Evolutionary conservation across 2,329 filamentous ascomycete species (phyloP).

Genomic region (Trichoderma sp.): DNA sequence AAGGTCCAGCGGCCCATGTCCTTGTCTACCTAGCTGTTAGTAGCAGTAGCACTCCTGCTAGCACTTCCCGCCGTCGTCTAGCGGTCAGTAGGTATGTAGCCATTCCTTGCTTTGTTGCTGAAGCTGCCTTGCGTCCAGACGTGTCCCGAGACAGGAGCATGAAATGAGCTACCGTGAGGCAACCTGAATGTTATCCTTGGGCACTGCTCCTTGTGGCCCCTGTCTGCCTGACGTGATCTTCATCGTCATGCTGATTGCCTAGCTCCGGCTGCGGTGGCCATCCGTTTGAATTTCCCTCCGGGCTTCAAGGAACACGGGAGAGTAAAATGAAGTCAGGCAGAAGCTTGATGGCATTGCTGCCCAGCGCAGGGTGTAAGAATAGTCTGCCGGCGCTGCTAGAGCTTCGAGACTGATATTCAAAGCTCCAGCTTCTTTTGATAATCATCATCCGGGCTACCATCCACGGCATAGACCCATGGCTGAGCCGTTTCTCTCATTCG

Average conservation of each 20-base stretch:
- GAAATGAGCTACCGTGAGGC: conserved; percentile 2
- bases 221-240: background rate
- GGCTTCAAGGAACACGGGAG: background rate
- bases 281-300: background rate
- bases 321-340: background rate
- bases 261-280: background rate
- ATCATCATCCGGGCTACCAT: conserved; percentile 1
- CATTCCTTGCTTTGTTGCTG: background rate
- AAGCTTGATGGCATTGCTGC: background rate
- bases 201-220: background rate
- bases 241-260: background rate
- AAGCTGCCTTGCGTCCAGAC: background rate
- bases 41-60: background rate
- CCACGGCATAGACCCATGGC: background rate
- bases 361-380: background rate
- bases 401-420: background rate
- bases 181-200: background rate
- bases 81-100: conserved; percentile 8
- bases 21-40: conserved; percentile 12
- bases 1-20: conserved; percentile 11
- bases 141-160: background rate
- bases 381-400: background rate
- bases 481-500: background rate
- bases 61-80: conserved; percentile 16
- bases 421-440: background rate